Evolutionary conservation across 306 rosid genomes (phyloP).

Genomic region (Rosa chinensis): DNA sequence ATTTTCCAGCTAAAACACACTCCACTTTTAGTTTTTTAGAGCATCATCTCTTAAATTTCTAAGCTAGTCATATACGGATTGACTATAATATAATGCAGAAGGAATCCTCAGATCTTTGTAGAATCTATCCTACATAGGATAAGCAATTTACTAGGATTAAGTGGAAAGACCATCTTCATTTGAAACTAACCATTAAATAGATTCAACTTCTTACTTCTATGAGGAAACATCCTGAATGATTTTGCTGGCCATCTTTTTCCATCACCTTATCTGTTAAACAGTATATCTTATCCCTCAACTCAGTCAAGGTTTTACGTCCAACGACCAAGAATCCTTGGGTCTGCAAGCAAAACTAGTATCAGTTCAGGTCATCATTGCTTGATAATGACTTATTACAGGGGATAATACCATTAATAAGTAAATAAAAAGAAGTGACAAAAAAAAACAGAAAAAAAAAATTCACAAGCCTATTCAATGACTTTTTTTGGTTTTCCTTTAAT

Average conservation of each 20-base stretch:
- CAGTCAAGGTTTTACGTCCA: too few species aligned
- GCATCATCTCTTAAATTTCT: conserved; percentile 60
- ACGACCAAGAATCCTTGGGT: too few species aligned
- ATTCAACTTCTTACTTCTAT: conserved; percentile 4
- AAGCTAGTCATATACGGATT: conserved; percentile 79
- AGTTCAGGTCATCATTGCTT: too few species aligned
- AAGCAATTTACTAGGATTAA: too few species aligned
- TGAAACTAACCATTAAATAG: conserved; percentile 23
- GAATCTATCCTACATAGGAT: conserved; percentile 59
- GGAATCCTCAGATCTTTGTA: conserved; percentile 84
- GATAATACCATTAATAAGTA: too few species aligned
- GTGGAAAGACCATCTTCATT: conserved; percentile 18
- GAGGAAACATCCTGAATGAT: conserved; percentile 85
- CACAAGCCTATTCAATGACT: too few species aligned
- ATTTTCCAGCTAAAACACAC: conserved; percentile 56
- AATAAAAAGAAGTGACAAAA: too few species aligned
- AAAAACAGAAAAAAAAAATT: too few species aligned
- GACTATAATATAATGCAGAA: conserved; percentile 63
- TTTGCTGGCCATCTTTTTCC: conserved; percentile 47
- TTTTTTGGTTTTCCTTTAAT: too few species aligned
- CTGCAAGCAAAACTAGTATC: too few species aligned
- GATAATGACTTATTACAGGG: too few species aligned
- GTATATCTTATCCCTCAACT: too few species aligned
- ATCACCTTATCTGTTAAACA: conserved; percentile 29
- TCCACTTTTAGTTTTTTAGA: conserved; percentile 74